Base-by-base conservation (phyloP, 495 filamentous ascomycete species). In the Niebla homalea region DNA sequence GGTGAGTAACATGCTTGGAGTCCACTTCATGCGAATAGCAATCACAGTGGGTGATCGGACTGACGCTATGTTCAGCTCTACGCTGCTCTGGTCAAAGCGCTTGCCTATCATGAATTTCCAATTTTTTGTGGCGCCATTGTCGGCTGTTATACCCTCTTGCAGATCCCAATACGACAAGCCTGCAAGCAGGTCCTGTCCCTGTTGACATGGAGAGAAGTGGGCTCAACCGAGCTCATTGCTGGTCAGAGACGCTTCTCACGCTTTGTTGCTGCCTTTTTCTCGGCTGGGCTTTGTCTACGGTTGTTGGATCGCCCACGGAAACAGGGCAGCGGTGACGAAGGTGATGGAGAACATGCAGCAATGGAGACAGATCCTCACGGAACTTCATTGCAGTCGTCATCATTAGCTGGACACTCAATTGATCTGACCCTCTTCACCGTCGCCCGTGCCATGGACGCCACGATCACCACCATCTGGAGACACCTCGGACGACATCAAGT, bases 351-450 rank as follows among this genome's bases (percentile, higher is more conserved):
- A 4, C 21, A 35, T n/a, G 21, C 44, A 40, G 12, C 41, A 18
- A 29, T 1, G 26, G 8, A 35, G 15, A 12, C 16, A 29, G 32
- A 19, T 21, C 36, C 22, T 10, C 8, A 6, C 3, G 21, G 11
- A 15, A 25, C n/a, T 23, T 22, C 44, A 60, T 56, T 41, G 49
- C 58, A 19, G 60, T 57, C 43, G 65, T 65, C 52, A 42, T 61
- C 65, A 8, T 67, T 80, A 49, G 85, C 80, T 4, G 89, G 89
- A 46, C 79, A 80, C 49, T 93, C 88, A 11, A 73, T 96, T 59
- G 88, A 94, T 64, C 74, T 95, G 25, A 92, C 89, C 1, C 69
- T 94, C 32, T 90, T 92, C 60, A 77, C 83, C n/a, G 65, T 77
- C 39, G 78, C 79, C 8, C 76, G 87, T 56, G 89, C 89, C 38